These are phyloP conservation scores for Kwoniella mangroviensis DNA, from an alignment of 768 basidiomycete genomes.

Conservation along the genomic window DNA sequence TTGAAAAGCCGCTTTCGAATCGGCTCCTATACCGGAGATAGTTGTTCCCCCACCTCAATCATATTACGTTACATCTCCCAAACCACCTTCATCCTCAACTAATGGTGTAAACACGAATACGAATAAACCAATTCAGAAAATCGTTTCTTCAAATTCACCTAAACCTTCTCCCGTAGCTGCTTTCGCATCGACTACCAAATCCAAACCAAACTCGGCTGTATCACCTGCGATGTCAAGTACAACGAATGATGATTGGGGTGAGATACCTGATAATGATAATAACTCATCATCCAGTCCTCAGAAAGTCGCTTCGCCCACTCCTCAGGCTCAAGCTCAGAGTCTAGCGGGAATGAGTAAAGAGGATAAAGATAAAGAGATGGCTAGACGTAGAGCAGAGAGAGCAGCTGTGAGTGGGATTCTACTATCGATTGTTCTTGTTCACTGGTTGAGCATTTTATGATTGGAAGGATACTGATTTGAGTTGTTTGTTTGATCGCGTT, in stretches of 20 bases:
- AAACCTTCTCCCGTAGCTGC: slow-evolving; percentile 16
- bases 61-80: slow-evolving; percentile 38
- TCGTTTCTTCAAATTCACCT: slow-evolving; percentile 15
- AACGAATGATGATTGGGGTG: slow-evolving; percentile 34
- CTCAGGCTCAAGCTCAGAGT: slow-evolving; percentile 47
- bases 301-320: slow-evolving; percentile 17
- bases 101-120: neutral
- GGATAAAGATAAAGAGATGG: slow-evolving; percentile 92
- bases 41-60: slow-evolving; percentile 45
- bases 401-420: slow-evolving; percentile 67
- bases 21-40: slow-evolving; percentile 55
- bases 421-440: too few species aligned
- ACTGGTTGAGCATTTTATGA: too few species aligned
- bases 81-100: slow-evolving; percentile 10
- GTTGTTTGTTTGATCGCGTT: neutral
- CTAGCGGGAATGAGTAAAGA: slow-evolving; percentile 74
- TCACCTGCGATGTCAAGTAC: neutral
- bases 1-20: slow-evolving; percentile 73
- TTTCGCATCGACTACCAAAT: slow-evolving; percentile 1
- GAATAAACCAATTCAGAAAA: slow-evolving; percentile 1
- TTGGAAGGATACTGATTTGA: neutral
- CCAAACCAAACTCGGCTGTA: neutral
- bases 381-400: slow-evolving; percentile 85
- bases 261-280: slow-evolving; percentile 23
- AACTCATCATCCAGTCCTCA: slow-evolving; percentile 20